Percentiles rank a stretch among this genome's conserved stretches.
These are phyloP conservation scores for Pseudonitzschia multiseries DNA, from an alignment of 108 stramenopile species.

Conservation along the genomic window DNA sequence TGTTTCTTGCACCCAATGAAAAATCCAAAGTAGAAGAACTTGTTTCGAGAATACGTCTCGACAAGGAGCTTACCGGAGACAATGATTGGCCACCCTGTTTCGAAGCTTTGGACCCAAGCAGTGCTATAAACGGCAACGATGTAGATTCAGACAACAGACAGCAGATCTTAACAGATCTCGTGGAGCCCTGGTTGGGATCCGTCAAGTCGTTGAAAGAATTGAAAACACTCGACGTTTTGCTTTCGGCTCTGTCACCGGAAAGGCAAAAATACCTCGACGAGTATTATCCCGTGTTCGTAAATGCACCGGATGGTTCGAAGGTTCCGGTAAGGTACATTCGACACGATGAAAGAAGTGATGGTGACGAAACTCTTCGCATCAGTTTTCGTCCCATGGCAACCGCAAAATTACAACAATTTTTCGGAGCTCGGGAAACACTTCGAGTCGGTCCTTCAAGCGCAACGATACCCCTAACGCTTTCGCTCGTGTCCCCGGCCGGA, in stretches of 20 bases:
- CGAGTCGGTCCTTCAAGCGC: conserved; percentile 37
- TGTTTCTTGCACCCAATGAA: conserved; percentile 38
- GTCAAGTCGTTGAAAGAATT: conserved; percentile 46
- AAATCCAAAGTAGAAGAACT: conserved; percentile 36
- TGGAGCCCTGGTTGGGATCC: conserved; percentile 58
- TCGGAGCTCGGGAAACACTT: conserved; percentile 44
- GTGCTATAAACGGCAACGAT: conserved; percentile 26
- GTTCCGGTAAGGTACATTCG: conserved; percentile 47
- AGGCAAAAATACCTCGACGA: conserved; percentile 27
- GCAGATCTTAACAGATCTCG: conserved; percentile 24
- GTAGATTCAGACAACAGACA: neutral
- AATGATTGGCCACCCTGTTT: conserved; percentile 45
- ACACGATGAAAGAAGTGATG: neutral
- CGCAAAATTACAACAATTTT: conserved; percentile 73
- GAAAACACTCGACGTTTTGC: conserved; percentile 40
- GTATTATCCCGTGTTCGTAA: conserved; percentile 37
- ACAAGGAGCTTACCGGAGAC: conserved; percentile 19
- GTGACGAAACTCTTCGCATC: neutral
- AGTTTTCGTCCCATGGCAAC: conserved; percentile 37
- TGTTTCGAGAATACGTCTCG: conserved; percentile 35
- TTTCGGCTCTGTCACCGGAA: conserved; percentile 28
- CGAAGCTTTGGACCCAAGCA: conserved; percentile 28
- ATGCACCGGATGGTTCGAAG: conserved; percentile 56
- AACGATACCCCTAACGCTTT: conserved; percentile 40
- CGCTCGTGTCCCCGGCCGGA: conserved; percentile 54